A percentile compares a stretch with the other conserved stretches of the same genome.
Conservation (phyloP, 192 early-diverging fungal species). For the Mortierella antarctica region DNA sequence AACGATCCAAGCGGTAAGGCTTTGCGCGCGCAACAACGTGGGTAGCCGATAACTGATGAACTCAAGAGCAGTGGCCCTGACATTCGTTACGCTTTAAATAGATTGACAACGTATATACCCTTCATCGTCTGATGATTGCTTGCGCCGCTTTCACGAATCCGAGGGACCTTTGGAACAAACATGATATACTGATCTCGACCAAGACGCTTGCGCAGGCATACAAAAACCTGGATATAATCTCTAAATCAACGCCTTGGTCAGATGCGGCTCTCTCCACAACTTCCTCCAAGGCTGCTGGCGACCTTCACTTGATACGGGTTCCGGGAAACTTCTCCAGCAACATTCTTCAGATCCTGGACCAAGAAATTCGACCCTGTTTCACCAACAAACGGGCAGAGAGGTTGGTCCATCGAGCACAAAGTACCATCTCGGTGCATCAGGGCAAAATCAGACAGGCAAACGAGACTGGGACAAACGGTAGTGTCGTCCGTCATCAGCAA, state of each 20-base stretch:
- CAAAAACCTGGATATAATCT: slow-evolving; percentile 15
- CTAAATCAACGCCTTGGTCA: slow-evolving; percentile 29
- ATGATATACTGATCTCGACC: background rate
- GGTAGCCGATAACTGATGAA: too few species aligned
- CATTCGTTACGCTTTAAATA: background rate
- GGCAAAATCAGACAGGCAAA: slow-evolving; percentile 3
- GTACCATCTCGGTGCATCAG: slow-evolving; percentile 28
- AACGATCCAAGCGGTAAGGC: slow-evolving; percentile 17
- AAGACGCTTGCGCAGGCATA: background rate
- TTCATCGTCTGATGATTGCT: slow-evolving; percentile 37
- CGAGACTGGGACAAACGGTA: background rate
- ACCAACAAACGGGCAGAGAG: slow-evolving; percentile 31
- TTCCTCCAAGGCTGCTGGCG: background rate
- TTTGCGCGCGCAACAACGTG: background rate
- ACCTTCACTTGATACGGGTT: slow-evolving; percentile 12
- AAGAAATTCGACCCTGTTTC: slow-evolving; percentile 36
- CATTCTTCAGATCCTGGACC: slow-evolving; percentile 35
- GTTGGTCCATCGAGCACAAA: slow-evolving; percentile 11
- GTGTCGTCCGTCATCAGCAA: background rate
- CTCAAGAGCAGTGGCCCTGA: too few species aligned
- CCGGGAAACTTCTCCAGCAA: slow-evolving; percentile 35
- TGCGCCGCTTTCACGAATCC: slow-evolving; percentile 40
- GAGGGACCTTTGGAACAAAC: slow-evolving; percentile 27
- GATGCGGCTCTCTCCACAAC: background rate
- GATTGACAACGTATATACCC: slow-evolving; percentile 37